These are phyloP conservation scores for Raffaelea ambrosiae DNA, from an alignment of 2,329 filamentous ascomycete species.

Conservation along the genomic window DNA sequence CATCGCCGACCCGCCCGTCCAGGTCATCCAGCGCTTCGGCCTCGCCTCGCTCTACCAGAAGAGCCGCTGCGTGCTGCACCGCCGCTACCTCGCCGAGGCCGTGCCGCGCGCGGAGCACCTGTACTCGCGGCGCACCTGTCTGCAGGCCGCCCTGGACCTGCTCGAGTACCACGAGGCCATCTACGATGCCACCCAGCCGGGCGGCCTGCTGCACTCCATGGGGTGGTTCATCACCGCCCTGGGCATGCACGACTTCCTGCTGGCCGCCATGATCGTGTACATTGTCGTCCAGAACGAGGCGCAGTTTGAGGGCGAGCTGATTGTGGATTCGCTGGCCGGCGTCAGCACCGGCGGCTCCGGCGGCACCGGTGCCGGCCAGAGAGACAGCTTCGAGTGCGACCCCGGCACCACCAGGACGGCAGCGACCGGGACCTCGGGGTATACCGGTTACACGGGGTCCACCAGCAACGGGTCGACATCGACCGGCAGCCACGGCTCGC, in stretches of 20 bases:
- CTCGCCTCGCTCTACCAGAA: conserved; percentile 46
- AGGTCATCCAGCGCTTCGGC: conserved; percentile 45
- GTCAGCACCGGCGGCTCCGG: not conserved
- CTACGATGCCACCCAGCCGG: conserved; percentile 41
- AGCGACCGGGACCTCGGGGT: too few species aligned
- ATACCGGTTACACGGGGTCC: too few species aligned
- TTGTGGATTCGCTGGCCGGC: conserved; percentile 7
- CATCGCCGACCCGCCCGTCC: conserved; percentile 36
- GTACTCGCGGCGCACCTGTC: conserved; percentile 42
- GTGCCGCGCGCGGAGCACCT: conserved; percentile 34
- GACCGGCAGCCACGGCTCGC: too few species aligned
- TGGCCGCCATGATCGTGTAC: conserved; percentile 53
- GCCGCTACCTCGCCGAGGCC: conserved; percentile 40
- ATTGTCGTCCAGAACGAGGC: conserved; percentile 37
- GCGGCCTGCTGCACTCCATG: conserved; percentile 41
- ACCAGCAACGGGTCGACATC: too few species aligned
- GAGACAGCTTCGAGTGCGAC: too few species aligned
- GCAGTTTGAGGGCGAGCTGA: conserved; percentile 10
- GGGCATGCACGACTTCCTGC: conserved; percentile 51
- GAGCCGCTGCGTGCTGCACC: conserved; percentile 45
- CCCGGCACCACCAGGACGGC: too few species aligned
- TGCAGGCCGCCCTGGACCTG: conserved; percentile 39
- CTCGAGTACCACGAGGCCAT: conserved; percentile 39
- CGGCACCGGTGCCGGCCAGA: not conserved
- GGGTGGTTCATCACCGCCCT: conserved; percentile 51